Conservation (phyloP, 768 basidiomycete genomes). For the Suillus ampliporus region DNA sequence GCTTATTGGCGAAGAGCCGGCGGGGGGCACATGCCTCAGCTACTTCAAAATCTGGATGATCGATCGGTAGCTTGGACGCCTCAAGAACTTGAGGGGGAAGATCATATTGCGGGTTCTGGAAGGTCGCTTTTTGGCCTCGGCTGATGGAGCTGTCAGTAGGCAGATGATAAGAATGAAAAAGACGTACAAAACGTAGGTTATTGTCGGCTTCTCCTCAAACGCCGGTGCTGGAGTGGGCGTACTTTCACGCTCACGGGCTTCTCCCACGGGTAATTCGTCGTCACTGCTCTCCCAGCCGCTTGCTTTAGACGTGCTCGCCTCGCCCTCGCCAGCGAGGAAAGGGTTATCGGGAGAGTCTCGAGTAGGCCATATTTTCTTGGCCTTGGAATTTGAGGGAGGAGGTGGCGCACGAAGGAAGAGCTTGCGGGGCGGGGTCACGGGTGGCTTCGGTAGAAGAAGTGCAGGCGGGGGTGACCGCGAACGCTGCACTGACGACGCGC, state of each 20-base stretch:
- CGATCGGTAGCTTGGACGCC: constrained; percentile 58
- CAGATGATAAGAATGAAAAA: background rate
- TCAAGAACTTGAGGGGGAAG: constrained; percentile 46
- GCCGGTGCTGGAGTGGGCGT: constrained; percentile 43
- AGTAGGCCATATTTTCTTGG: constrained; percentile 39
- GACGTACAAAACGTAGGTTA: constrained; percentile 78
- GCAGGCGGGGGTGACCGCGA: constrained; percentile 17
- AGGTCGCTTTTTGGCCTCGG: constrained; percentile 67
- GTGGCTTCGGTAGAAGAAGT: constrained; percentile 15
- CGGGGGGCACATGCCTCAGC: constrained; percentile 58
- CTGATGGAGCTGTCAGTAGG: constrained; percentile 40
- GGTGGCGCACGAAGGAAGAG: constrained; percentile 28
- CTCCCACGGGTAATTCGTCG: constrained; percentile 40
- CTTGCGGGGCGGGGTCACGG: constrained; percentile 31
- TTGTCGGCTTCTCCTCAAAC: constrained; percentile 60
- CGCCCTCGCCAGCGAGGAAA: constrained; percentile 55
- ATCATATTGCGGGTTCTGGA: constrained; percentile 68
- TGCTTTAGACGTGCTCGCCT: constrained; percentile 24
- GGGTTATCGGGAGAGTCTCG: constrained; percentile 78
- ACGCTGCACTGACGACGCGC: constrained; percentile 31
- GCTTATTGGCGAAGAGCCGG: constrained; percentile 54
- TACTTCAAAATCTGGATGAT: constrained; percentile 72
- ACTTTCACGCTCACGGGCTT: constrained; percentile 37
- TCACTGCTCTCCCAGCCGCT: constrained; percentile 41
- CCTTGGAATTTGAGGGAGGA: constrained; percentile 39